phyloP scores from a whole-genome alignment of 768 basidiomycete species.

The Pulveroboletus frians region DNA sequence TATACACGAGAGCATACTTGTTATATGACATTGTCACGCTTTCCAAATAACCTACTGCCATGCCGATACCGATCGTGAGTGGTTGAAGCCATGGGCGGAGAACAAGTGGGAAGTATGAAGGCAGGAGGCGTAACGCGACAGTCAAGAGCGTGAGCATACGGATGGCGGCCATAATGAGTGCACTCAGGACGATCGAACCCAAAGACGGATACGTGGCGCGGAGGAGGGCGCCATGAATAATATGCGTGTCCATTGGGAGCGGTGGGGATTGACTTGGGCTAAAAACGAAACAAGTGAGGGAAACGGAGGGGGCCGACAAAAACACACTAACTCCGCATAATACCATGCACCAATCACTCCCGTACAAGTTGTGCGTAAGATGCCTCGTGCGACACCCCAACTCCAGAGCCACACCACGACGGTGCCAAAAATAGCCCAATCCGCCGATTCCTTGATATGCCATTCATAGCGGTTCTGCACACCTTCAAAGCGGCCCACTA shows the following conservation, averaged over 20 bases:
- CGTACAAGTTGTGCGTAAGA: conserved; percentile 70
- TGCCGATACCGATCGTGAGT: conserved; percentile 31
- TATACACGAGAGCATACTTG: conserved; percentile 65
- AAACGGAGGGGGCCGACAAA: background rate
- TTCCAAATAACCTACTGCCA: conserved; percentile 43
- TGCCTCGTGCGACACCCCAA: conserved; percentile 73
- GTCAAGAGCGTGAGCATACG: conserved; percentile 50
- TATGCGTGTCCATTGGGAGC: conserved; percentile 55
- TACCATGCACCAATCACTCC: conserved; percentile 93
- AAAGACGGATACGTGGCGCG: conserved; percentile 79
- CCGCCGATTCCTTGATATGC: conserved; percentile 61
- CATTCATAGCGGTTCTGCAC: conserved; percentile 42
- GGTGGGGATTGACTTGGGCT: conserved; percentile 33
- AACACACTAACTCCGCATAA: conserved; percentile 52
- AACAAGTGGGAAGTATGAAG: conserved; percentile 44
- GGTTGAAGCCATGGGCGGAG: conserved; percentile 40
- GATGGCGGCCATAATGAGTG: conserved; percentile 70
- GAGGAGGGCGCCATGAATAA: conserved; percentile 70
- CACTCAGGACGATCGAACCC: conserved; percentile 72
- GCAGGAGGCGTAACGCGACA: conserved; percentile 49
- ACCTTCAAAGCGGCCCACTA: conserved; percentile 56
- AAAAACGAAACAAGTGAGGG: conserved; percentile 5
- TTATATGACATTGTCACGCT: conserved; percentile 48
- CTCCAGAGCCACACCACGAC: conserved; percentile 64
- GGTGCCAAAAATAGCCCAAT: conserved; percentile 62